These are phyloP conservation scores for Barnettozyma pratensis DNA, from an alignment of 805 yeast genomes.

Conservation along the genomic window DNA sequence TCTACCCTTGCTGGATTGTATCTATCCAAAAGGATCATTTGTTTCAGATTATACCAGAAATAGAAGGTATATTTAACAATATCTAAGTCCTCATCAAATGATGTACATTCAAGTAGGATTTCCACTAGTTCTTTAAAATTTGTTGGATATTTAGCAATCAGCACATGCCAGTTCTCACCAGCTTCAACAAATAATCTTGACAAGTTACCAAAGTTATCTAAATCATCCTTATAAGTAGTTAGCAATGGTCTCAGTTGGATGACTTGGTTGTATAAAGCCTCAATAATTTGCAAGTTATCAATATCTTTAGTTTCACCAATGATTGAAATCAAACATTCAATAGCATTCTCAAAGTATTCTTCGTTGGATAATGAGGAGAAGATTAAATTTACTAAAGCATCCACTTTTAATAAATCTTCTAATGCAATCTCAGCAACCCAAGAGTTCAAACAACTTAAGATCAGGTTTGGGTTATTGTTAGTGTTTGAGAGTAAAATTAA, in stretches of 20 bases:
- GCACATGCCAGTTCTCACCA: conserved; percentile 92
- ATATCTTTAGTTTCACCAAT: conserved; percentile 78
- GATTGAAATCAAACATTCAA: conserved; percentile 81
- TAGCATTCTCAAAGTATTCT: conserved; percentile 74
- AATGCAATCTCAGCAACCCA: conserved; percentile 90
- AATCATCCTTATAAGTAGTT: conserved; percentile 31
- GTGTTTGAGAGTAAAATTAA: conserved; percentile 50
- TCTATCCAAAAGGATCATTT: conserved; percentile 52
- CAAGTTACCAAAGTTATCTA: conserved; percentile 60
- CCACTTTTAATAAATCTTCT: conserved; percentile 55
- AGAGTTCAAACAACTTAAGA: conserved; percentile 74
- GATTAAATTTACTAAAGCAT: conserved; percentile 62
- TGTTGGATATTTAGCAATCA: conserved; percentile 67
- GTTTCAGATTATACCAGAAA: conserved; percentile 85
- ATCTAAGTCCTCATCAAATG: conserved; percentile 78
- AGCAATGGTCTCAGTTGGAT: conserved; percentile 53
- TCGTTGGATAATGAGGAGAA: conserved; percentile 55
- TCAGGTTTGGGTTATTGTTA: conserved; percentile 30
- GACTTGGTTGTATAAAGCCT: conserved; percentile 64
- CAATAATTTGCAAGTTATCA: conserved; percentile 54
- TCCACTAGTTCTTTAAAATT: conserved; percentile 70
- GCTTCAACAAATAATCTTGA: conserved; percentile 84
- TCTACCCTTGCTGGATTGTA: conserved; percentile 47
- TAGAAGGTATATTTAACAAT: conserved; percentile 86
- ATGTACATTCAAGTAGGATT: conserved; percentile 63